Conservation (phyloP, 75 land plant species). For the Pinus taeda region DNA sequence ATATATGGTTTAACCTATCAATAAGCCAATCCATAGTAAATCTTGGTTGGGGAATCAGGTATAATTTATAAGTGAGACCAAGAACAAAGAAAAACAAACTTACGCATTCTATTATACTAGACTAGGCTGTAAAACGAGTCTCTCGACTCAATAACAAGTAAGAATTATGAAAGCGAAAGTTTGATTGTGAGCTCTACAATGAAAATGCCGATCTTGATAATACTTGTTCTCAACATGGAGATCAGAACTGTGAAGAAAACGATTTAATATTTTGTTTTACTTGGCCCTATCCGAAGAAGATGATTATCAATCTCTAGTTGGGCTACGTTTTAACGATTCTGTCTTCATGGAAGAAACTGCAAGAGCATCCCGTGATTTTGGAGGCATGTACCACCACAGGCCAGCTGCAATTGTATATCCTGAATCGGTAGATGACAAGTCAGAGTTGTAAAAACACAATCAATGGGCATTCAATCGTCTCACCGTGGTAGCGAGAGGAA, state of each 20-base stretch:
- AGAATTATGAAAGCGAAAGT: too few relatives aligned
- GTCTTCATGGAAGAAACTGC: not conserved
- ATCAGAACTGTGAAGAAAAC: not conserved
- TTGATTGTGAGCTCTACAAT: not conserved
- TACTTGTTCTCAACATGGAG: not conserved
- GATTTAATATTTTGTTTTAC: not conserved
- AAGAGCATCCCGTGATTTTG: constrained; percentile 20
- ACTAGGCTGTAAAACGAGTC: too few relatives aligned
- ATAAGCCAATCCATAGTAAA: too few relatives aligned
- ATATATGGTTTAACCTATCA: too few relatives aligned
- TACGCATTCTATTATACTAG: too few relatives aligned
- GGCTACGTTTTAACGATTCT: not conserved
- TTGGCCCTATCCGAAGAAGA: not conserved
- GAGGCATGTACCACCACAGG: constrained; percentile 15
- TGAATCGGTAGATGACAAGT: constrained; percentile 16
- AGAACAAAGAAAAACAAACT: too few relatives aligned
- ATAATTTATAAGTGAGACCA: too few relatives aligned
- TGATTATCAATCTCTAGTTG: not conserved
- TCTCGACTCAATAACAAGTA: too few relatives aligned
- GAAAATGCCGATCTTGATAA: not conserved
- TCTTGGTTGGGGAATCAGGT: too few relatives aligned
- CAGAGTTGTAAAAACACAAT: constrained; percentile 14
- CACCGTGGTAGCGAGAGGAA: constrained; percentile 27
- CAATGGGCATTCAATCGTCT: constrained; percentile 11
- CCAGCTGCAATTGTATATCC: constrained; percentile 38